Evolutionary conservation across 164 flowering plant genomes (phyloP).

Genomic region (Houttuynia cordata): DNA sequence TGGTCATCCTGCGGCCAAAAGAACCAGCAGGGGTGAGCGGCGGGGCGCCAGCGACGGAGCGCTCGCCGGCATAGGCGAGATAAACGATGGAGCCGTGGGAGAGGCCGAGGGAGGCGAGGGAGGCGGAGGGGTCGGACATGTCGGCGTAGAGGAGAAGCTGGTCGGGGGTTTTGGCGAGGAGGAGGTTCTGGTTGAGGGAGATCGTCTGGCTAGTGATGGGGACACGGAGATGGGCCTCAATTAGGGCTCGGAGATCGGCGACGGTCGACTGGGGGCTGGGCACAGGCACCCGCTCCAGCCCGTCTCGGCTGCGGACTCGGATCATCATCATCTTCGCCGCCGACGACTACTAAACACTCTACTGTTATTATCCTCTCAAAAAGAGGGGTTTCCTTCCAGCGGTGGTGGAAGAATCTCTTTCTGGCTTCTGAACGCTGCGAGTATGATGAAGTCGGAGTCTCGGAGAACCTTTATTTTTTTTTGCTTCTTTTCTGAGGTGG

Average conservation of each 20-base stretch:
- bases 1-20: conserved; percentile 91
- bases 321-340: conserved; percentile 29
- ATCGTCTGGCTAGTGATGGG: conserved; percentile 58
- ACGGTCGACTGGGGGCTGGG: conserved; percentile 38
- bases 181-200: conserved; percentile 62
- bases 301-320: conserved; percentile 86
- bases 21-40: conserved; percentile 49
- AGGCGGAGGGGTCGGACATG: conserved; percentile 43
- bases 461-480: too few species aligned
- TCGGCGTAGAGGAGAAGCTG: conserved; percentile 45
- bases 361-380: too few species aligned
- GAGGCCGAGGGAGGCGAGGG: conserved; percentile 53
- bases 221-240: conserved; percentile 61
- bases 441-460: too few species aligned
- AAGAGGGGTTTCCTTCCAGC: too few species aligned
- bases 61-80: conserved; percentile 64
- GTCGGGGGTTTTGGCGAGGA: conserved; percentile 53
- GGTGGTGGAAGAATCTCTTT: too few species aligned
- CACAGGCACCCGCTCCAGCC: conserved; percentile 54
- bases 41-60: conserved; percentile 42
- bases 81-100: conserved; percentile 68
- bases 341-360: too few species aligned
- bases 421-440: too few species aligned
- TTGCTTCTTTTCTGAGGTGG: too few species aligned
- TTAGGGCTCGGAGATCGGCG: conserved; percentile 46